Evolutionary conservation across 306 rosid species (phyloP).

Genomic region (Acacia confusa): DNA sequence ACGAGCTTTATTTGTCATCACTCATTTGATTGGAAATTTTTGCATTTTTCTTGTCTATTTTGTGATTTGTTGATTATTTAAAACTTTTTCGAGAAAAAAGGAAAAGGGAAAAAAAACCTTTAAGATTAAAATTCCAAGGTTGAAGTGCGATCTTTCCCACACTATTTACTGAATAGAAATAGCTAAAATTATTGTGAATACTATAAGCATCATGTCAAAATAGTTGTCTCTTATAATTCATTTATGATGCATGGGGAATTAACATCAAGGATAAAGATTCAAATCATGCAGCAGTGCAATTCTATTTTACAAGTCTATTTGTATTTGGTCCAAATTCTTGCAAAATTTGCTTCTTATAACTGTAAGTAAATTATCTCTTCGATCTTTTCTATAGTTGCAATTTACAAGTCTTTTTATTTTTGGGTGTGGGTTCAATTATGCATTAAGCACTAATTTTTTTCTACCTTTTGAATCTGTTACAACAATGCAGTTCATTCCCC

Average conservation of each 20-base stretch:
- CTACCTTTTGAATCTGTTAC: conserved; percentile 40
- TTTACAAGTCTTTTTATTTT: too few relatives aligned
- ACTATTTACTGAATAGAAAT: neutral
- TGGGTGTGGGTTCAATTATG: too few relatives aligned
- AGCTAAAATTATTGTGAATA: conserved; percentile 14
- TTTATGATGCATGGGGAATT: too few relatives aligned
- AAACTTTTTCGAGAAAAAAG: too few relatives aligned
- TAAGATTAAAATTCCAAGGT: neutral
- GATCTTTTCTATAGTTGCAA: too few relatives aligned
- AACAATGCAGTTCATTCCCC: conserved; percentile 88
- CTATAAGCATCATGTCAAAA: neutral
- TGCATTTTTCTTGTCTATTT: conserved; percentile 19
- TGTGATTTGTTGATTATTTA: neutral
- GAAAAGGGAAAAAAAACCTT: neutral
- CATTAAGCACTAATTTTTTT: neutral
- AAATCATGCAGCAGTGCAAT: too few relatives aligned
- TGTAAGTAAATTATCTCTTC: too few relatives aligned
- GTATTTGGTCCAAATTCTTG: too few relatives aligned
- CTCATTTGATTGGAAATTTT: neutral
- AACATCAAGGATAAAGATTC: too few relatives aligned
- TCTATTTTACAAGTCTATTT: too few relatives aligned
- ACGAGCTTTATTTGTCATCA: neutral
- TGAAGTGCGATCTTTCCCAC: conserved; percentile 20
- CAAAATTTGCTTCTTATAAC: too few relatives aligned
- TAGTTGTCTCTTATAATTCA: too few relatives aligned